Evolutionary conservation across 1,284 basidiomycete species (phyloP).

Genomic region (Fomitopsis schrenkii): DNA sequence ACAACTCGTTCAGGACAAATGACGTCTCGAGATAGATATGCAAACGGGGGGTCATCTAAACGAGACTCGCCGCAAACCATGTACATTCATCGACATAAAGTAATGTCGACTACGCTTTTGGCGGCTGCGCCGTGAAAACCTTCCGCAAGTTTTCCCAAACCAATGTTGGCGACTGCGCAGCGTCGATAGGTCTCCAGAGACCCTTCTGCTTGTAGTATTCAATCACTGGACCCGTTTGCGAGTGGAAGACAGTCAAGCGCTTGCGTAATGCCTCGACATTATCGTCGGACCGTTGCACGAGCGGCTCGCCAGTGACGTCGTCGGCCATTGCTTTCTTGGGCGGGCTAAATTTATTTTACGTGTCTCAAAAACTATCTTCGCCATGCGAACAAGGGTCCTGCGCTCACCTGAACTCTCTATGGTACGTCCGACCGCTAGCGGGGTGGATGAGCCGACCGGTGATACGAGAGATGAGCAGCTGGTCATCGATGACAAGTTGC

Average conservation of each 20-base stretch:
- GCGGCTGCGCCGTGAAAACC: conserved; percentile 40
- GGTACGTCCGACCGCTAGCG: conserved; percentile 87
- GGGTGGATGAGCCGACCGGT: conserved; percentile 95
- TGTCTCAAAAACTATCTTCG: conserved; percentile 3
- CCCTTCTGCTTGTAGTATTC: conserved; percentile 94
- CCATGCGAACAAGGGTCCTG: conserved; percentile 1
- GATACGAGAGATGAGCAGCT: conserved; percentile 94
- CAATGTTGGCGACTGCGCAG: conserved; percentile 86
- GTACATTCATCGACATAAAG: not conserved
- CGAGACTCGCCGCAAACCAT: not conserved
- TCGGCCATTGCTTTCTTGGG: conserved; percentile 95
- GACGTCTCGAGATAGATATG: not conserved
- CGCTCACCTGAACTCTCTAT: conserved; percentile 91
- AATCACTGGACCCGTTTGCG: conserved; percentile 93
- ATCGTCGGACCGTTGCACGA: conserved; percentile 91
- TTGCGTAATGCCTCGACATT: conserved; percentile 92
- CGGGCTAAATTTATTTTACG: conserved; percentile 51
- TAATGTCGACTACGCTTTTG: conserved; percentile 13
- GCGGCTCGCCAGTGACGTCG: conserved; percentile 93
- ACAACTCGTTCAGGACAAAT: not conserved
- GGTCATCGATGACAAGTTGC: conserved; percentile 91
- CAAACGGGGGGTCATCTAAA: not conserved
- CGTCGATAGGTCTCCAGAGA: conserved; percentile 88
- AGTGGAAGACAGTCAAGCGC: conserved; percentile 84
- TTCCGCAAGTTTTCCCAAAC: conserved; percentile 86